Percentiles rank a stretch among this genome's conserved stretches.
These are phyloP conservation scores for Sugiyamaella chiloensis DNA, from an alignment of 805 yeast genomes.

Conservation along the genomic window DNA sequence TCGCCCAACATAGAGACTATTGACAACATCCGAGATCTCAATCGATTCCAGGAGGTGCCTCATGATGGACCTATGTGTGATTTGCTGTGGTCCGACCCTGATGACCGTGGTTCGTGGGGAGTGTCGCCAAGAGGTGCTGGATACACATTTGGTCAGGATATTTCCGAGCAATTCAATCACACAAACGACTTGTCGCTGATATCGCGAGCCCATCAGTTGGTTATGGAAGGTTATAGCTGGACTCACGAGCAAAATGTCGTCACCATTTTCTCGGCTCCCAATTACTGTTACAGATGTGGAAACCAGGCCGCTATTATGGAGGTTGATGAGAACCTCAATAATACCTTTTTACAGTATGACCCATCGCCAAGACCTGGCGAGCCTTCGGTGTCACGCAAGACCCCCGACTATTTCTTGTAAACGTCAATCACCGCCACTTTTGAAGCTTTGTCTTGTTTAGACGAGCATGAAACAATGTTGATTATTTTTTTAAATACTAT, in stretches of 20 bases:
- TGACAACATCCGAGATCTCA: slow-evolving; percentile 89
- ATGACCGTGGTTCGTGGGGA: slow-evolving; percentile 98
- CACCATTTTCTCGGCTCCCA: slow-evolving; percentile 92
- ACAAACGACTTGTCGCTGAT: slow-evolving; percentile 82
- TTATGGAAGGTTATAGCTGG: slow-evolving; percentile 97
- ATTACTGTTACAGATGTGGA: slow-evolving; percentile 96
- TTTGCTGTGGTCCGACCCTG: slow-evolving; percentile 94
- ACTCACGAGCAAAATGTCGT: slow-evolving; percentile 92
- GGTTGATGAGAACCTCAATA: slow-evolving; percentile 88
- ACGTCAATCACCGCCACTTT: too few species aligned
- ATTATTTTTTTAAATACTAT: too few species aligned
- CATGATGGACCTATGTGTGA: slow-evolving; percentile 99
- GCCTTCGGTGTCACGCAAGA: slow-evolving; percentile 94
- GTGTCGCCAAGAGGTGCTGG: slow-evolving; percentile 99
- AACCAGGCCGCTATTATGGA: slow-evolving; percentile 98
- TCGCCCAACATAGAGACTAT: slow-evolving; percentile 95
- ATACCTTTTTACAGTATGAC: slow-evolving; percentile 84
- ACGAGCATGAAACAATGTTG: too few species aligned
- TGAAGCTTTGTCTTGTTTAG: too few species aligned
- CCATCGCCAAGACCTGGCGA: slow-evolving; percentile 97
- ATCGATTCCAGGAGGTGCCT: slow-evolving; percentile 95
- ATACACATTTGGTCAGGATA: slow-evolving; percentile 97
- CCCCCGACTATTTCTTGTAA: slow-evolving; percentile 88
- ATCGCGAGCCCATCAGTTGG: slow-evolving; percentile 96
- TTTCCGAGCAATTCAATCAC: slow-evolving; percentile 92